Evolutionary conservation across 2,329 filamentous ascomycete species (phyloP).

Genomic region (Neofusicoccum laricinum): DNA sequence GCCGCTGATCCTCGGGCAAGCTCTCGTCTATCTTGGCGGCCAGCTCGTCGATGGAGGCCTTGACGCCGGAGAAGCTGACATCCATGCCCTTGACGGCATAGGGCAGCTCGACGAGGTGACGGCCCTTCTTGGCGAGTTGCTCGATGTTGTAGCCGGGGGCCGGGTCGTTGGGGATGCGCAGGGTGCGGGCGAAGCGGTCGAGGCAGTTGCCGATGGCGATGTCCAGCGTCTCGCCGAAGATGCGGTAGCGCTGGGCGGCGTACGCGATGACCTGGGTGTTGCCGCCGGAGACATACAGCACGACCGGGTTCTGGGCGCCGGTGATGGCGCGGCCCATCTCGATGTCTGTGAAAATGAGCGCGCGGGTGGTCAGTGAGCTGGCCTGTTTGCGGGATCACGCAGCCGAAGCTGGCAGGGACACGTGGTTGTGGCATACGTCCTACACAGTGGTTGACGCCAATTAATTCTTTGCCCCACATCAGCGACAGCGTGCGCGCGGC

Average conservation of each 20-base stretch:
- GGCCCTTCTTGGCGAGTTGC: conserved; percentile 76
- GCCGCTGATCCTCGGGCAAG: conserved; percentile 36
- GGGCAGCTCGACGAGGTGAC: conserved; percentile 76
- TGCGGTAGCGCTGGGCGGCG: conserved; percentile 88
- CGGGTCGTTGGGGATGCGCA: conserved; percentile 91
- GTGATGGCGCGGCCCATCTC: conserved; percentile 97
- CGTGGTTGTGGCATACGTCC: conserved; percentile 56
- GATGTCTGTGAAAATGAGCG: conserved; percentile 57
- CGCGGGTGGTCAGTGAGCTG: neutral
- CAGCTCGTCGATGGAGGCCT: conserved; percentile 77
- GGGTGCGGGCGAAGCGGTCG: conserved; percentile 88
- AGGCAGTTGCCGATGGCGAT: conserved; percentile 98
- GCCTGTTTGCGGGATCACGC: no score
- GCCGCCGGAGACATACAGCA: conserved; percentile 91
- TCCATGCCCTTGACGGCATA: conserved; percentile 99
- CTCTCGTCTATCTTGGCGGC: conserved; percentile 61
- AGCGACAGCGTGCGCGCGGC: conserved; percentile 77
- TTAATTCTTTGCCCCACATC: conserved; percentile 83
- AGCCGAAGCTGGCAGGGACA: neutral
- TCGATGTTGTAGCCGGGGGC: conserved; percentile 98
- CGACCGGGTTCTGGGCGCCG: conserved; percentile 84
- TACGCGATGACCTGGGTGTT: conserved; percentile 99
- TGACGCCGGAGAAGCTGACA: conserved; percentile 89
- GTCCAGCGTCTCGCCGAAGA: conserved; percentile 96
- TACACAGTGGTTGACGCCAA: conserved; percentile 97